Percentiles rank a stretch among this genome's conserved stretches.
These are phyloP conservation scores for Candida ovalis DNA, from an alignment of 805 yeast genomes.

Conservation along the genomic window DNA sequence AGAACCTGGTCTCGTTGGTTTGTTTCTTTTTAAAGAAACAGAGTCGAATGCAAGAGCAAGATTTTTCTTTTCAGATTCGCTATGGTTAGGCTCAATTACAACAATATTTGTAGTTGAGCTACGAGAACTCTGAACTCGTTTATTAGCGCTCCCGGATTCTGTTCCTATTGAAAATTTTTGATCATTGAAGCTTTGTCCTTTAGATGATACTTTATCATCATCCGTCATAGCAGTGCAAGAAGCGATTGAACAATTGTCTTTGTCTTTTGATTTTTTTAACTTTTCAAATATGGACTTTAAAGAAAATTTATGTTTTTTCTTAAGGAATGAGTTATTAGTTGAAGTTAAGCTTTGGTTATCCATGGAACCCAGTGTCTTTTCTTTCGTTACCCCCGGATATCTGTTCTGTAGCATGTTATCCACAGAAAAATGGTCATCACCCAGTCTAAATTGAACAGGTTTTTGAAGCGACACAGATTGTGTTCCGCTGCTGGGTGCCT, in stretches of 20 bases:
- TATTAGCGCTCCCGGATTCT: not conserved
- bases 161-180: not conserved
- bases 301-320: constrained; percentile 10
- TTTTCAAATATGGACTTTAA: constrained; percentile 10
- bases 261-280: constrained; percentile 6
- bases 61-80: constrained; percentile 5
- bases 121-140: not conserved
- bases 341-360: not conserved
- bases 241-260: constrained; percentile 1
- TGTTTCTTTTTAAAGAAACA: constrained; percentile 12
- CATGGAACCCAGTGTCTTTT: not conserved
- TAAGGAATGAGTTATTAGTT: not conserved
- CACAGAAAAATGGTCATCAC: not conserved
- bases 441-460: not conserved
- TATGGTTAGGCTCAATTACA: constrained; percentile 17
- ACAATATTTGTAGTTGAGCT: constrained; percentile 13
- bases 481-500: too few species aligned
- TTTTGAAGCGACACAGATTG: not conserved
- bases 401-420: not conserved
- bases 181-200: not conserved
- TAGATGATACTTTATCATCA: not conserved
- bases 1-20: constrained; percentile 44
- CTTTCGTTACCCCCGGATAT: not conserved
- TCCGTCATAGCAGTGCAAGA: not conserved
- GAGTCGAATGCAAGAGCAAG: constrained; percentile 8